phyloP scores from a whole-genome alignment of 139 green algal species.

The Auxenochlorella pyrenoidosa region DNA sequence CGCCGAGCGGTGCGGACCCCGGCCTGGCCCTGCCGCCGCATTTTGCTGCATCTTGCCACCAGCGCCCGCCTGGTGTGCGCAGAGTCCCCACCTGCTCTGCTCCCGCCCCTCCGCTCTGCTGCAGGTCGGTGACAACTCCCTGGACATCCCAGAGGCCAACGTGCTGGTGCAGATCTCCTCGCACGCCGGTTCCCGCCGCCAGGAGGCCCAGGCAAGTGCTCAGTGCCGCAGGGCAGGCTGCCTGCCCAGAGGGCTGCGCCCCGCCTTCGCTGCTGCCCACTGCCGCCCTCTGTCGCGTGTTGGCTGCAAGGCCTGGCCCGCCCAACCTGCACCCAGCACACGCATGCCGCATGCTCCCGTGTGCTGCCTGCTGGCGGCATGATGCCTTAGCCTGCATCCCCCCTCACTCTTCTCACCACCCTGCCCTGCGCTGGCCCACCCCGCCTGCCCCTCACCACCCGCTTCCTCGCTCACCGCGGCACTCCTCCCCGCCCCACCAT shows the following conservation, averaged over 20 bases:
- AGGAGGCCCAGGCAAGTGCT: constrained; percentile 71
- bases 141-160: constrained; percentile 99
- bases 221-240: too few species aligned
- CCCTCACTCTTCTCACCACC: background rate
- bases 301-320: too few species aligned
- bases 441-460: background rate
- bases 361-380: too few species aligned
- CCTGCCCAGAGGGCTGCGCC: too few species aligned
- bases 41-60: too few species aligned
- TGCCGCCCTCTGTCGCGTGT: too few species aligned
- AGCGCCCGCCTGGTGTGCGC: background rate
- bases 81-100: background rate
- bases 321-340: too few species aligned
- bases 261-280: too few species aligned
- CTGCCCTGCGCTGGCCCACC: background rate
- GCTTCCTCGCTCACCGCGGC: background rate
- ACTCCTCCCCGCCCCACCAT: background rate
- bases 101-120: background rate
- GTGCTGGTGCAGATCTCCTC: constrained; percentile 98
- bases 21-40: too few species aligned
- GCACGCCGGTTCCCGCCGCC: constrained; percentile 91
- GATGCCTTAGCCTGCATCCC: too few species aligned
- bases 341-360: too few species aligned
- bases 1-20: too few species aligned
- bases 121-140: constrained; percentile 97